A percentile compares a stretch with the other conserved stretches of the same genome.
These are phyloP conservation scores for Tremellales sp. DNA, from an alignment of 1,284 basidiomycete genomes.

Conservation along the genomic window DNA sequence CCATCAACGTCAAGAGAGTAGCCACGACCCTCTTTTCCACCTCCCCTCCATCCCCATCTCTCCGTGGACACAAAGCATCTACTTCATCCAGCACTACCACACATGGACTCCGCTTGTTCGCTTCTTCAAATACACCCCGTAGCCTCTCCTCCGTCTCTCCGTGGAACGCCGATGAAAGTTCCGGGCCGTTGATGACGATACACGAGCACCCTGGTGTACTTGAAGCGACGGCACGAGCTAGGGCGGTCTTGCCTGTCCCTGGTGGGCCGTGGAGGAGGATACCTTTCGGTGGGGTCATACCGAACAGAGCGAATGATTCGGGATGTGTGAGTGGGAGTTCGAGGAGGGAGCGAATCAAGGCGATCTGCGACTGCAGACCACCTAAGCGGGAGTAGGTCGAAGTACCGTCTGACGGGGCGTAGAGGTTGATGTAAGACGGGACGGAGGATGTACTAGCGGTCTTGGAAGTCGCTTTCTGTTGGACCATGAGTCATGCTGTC, in stretches of 20 bases:
- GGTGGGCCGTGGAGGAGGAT: constrained; percentile 88
- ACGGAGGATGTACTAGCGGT: neutral
- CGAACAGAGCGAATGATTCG: constrained; percentile 83
- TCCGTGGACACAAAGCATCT: constrained; percentile 84
- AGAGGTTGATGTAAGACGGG: constrained; percentile 46
- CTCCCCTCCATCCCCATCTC: constrained; percentile 84
- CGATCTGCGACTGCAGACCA: constrained; percentile 82
- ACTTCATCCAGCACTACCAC: constrained; percentile 96
- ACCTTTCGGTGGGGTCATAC: constrained; percentile 83
- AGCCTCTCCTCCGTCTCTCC: constrained; percentile 93
- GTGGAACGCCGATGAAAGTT: constrained; percentile 89
- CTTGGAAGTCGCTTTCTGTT: neutral
- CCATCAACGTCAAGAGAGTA: constrained; percentile 88
- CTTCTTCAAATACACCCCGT: constrained; percentile 82
- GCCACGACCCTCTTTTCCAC: constrained; percentile 96
- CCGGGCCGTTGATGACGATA: constrained; percentile 87
- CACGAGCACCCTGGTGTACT: constrained; percentile 74
- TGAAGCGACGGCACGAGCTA: constrained; percentile 79
- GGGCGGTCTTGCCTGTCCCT: constrained; percentile 90
- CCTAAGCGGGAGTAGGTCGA: constrained; percentile 67
- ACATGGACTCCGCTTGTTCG: constrained; percentile 73
- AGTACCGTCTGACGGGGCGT: constrained; percentile 31
- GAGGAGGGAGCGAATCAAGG: constrained; percentile 84
- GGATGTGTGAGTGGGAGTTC: constrained; percentile 90
- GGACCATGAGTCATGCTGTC: constrained; percentile 2